Conservation (phyloP, 192 early-diverging fungal species). For the Entomortierella beljakovae region DNA sequence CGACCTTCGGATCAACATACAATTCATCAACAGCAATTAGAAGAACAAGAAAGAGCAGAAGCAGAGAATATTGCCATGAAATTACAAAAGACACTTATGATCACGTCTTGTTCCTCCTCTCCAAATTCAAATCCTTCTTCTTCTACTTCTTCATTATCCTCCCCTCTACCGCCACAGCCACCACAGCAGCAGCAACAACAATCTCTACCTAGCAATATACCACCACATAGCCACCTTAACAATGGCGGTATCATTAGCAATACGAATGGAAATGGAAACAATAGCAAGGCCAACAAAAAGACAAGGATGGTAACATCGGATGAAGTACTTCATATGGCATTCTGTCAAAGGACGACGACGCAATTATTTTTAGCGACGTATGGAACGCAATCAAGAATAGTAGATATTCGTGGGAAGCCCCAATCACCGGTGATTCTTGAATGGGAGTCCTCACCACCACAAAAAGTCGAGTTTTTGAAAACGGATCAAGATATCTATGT, state of each 20-base stretch:
- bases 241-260: background rate
- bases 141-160: slow-evolving; percentile 7
- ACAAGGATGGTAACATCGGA: slow-evolving; percentile 52
- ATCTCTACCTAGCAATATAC: background rate
- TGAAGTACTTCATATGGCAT: slow-evolving; percentile 33
- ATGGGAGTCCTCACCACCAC: slow-evolving; percentile 32
- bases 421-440: slow-evolving; percentile 41
- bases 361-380: slow-evolving; percentile 43
- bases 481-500: slow-evolving; percentile 38
- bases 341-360: slow-evolving; percentile 23
- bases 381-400: slow-evolving; percentile 42
- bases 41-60: slow-evolving; percentile 32
- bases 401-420: slow-evolving; percentile 35
- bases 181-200: slow-evolving; percentile 7
- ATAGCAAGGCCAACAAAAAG: slow-evolving; percentile 3
- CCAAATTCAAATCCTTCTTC: slow-evolving; percentile 7
- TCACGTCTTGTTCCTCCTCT: background rate
- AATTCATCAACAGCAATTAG: slow-evolving; percentile 25
- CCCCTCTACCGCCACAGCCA: background rate
- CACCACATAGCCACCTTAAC: background rate
- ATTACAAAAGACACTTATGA: background rate
- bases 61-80: slow-evolving; percentile 14
- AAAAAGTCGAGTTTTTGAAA: slow-evolving; percentile 48
- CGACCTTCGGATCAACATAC: slow-evolving; percentile 28
- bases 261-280: background rate